These are phyloP conservation scores for Thuja plicata DNA, from an alignment of 83 land plant genomes.

Conservation along the genomic window DNA sequence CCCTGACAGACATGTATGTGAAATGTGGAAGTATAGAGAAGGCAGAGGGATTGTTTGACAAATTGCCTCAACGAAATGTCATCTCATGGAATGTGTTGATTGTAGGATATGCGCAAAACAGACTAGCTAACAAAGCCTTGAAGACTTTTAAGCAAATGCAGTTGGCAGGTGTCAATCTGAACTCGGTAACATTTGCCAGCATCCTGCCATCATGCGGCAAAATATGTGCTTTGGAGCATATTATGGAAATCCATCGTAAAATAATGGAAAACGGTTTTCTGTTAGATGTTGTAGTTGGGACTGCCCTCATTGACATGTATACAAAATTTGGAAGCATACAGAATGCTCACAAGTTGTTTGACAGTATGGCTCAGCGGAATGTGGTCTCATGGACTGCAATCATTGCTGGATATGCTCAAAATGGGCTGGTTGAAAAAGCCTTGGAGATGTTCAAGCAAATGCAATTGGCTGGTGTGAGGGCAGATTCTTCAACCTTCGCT, in stretches of 20 bases:
- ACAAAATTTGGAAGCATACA: constrained; percentile 35
- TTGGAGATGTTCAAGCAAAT: background rate
- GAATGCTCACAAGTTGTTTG: constrained; percentile 26
- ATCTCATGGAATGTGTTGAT: background rate
- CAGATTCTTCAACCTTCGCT: background rate
- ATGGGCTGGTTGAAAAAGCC: constrained; percentile 39
- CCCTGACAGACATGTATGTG: constrained; percentile 55
- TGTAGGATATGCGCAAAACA: background rate
- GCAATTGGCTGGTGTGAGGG: background rate
- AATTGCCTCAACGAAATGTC: background rate
- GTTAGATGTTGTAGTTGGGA: constrained; percentile 26
- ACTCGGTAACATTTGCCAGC: background rate
- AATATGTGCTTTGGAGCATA: constrained; percentile 1
- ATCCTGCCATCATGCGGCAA: background rate
- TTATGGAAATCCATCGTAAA: constrained; percentile 28
- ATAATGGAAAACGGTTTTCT: constrained; percentile 15
- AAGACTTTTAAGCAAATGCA: background rate
- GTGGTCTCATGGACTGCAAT: constrained; percentile 50
- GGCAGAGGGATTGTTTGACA: background rate
- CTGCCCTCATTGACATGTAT: constrained; percentile 53
- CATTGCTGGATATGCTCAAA: constrained; percentile 30
- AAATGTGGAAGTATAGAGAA: background rate
- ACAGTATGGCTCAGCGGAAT: constrained; percentile 25
- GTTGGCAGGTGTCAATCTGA: background rate
- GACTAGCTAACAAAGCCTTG: background rate